Percentiles rank a stretch among this genome's conserved stretches.
phyloP scores from a whole-genome alignment of 140 eudicot species.

The Senecio squalidus region DNA sequence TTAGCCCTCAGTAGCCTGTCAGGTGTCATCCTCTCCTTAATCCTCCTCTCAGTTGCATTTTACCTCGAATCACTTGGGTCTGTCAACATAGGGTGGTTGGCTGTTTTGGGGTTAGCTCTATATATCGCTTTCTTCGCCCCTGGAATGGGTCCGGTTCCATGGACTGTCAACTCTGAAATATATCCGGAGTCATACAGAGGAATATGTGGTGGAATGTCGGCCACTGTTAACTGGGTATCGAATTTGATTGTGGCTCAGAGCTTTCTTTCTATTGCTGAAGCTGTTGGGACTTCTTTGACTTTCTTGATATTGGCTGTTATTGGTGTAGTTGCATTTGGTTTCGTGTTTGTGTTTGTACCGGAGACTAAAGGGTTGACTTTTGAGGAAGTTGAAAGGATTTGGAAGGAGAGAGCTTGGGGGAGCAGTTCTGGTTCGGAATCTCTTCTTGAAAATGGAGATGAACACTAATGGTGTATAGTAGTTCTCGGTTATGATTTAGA shows the following conservation, averaged over 20 bases:
- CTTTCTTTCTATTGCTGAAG: slow-evolving; percentile 23
- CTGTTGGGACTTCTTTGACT: slow-evolving; percentile 26
- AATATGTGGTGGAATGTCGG: slow-evolving; percentile 39
- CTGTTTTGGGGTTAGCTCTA: slow-evolving; percentile 29
- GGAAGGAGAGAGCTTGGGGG: slow-evolving; percentile 38
- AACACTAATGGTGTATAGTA: too few relatives aligned
- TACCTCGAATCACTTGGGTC: slow-evolving; percentile 14
- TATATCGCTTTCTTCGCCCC: slow-evolving; percentile 35
- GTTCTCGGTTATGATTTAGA: neutral
- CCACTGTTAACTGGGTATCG: slow-evolving; percentile 41
- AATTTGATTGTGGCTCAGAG: slow-evolving; percentile 37
- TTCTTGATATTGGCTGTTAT: slow-evolving; percentile 34
- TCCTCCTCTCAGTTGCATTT: slow-evolving; percentile 19
- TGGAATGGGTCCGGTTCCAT: slow-evolving; percentile 42
- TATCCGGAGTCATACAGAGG: slow-evolving; percentile 39
- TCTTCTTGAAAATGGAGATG: slow-evolving; percentile 22
- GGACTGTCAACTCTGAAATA: slow-evolving; percentile 41
- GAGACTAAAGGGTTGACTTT: slow-evolving; percentile 55
- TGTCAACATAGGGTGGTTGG: slow-evolving; percentile 22
- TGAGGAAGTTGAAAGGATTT: slow-evolving; percentile 48
- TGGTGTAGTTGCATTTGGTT: slow-evolving; percentile 27
- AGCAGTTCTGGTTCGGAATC: slow-evolving; percentile 15
- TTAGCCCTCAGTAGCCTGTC: slow-evolving; percentile 22
- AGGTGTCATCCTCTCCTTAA: slow-evolving; percentile 21
- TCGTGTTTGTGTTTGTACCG: slow-evolving; percentile 43